phyloP scores from a whole-genome alignment of 2,329 filamentous ascomycete species.

The Phaeoacremonium minimum region DNA sequence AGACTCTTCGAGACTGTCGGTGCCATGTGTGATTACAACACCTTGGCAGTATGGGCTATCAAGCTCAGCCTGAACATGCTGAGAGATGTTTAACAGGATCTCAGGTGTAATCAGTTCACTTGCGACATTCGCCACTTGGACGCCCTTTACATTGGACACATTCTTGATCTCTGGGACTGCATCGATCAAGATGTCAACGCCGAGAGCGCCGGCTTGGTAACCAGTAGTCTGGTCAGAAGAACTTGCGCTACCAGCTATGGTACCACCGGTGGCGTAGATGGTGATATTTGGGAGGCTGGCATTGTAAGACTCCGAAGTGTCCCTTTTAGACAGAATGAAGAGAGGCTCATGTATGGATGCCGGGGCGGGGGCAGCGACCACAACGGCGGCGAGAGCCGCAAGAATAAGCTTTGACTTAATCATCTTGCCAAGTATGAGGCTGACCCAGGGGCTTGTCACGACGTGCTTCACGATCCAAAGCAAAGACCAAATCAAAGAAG shows the following conservation, averaged over 20 bases:
- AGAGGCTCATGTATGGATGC: constrained; percentile 1
- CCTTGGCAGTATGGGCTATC: constrained; percentile 35
- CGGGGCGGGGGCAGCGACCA: background rate
- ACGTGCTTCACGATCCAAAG: no score
- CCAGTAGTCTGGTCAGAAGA: constrained; percentile 40
- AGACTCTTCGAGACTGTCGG: constrained; percentile 60
- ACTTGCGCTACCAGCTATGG: constrained; percentile 50
- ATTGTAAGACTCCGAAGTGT: constrained; percentile 3
- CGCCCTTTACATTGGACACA: constrained; percentile 48
- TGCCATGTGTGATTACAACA: constrained; percentile 60
- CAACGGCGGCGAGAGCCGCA: constrained; percentile 2
- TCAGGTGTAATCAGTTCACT: constrained; percentile 42
- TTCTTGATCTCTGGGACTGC: constrained; percentile 51
- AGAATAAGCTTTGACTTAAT: background rate
- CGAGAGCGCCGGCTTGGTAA: constrained; percentile 36
- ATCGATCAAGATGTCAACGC: constrained; percentile 45
- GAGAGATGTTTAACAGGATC: constrained; percentile 41
- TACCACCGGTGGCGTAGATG: constrained; percentile 54
- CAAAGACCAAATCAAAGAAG: no score
- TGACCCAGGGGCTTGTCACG: no score
- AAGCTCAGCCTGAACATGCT: constrained; percentile 43
- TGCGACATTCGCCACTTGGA: constrained; percentile 46
- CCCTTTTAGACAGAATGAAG: constrained; percentile 3
- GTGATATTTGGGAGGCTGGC: constrained; percentile 46
- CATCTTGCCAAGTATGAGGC: no score